A percentile compares a stretch with the other conserved stretches of the same genome.
phyloP scores from a whole-genome alignment of 495 filamentous ascomycete species.

The Pyrenula massariospora region DNA sequence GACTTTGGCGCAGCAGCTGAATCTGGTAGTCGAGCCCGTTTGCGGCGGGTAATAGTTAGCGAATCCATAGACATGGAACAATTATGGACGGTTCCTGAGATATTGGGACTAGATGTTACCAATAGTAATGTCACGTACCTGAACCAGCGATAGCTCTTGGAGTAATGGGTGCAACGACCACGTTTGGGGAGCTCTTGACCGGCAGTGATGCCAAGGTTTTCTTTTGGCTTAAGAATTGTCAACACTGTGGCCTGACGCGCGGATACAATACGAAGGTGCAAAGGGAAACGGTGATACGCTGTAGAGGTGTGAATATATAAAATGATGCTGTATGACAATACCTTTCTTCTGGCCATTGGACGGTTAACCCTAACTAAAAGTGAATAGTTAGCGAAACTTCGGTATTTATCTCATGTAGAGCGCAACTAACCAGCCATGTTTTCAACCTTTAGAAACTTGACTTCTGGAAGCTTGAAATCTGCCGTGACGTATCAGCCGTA shows the following conservation, averaged over 20 bases:
- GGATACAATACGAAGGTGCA: neutral
- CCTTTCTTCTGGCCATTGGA: conserved; percentile 43
- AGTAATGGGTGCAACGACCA: conserved; percentile 70
- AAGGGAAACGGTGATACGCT: neutral
- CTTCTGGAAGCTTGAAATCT: conserved; percentile 63
- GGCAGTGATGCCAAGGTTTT: conserved; percentile 66
- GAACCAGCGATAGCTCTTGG: conserved; percentile 78
- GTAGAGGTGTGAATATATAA: too few species aligned
- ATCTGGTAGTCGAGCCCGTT: conserved; percentile 18
- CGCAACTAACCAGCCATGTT: conserved; percentile 30
- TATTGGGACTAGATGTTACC: conserved; percentile 9
- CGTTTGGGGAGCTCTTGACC: conserved; percentile 67
- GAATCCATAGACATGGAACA: too few species aligned
- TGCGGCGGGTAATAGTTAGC: neutral
- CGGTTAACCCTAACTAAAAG: conserved; percentile 1
- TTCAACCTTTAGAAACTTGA: conserved; percentile 68
- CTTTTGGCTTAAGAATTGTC: conserved; percentile 26
- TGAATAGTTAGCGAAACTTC: neutral
- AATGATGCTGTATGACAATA: conserved; percentile 7
- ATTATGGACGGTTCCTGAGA: too few species aligned
- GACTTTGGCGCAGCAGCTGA: conserved; percentile 54
- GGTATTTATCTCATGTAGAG: neutral
- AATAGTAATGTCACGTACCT: conserved; percentile 44
- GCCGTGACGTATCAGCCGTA: neutral
- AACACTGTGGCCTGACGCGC: neutral